These are phyloP conservation scores for Alternaria viburni DNA, from an alignment of 2,329 filamentous ascomycete genomes.

Conservation along the genomic window DNA sequence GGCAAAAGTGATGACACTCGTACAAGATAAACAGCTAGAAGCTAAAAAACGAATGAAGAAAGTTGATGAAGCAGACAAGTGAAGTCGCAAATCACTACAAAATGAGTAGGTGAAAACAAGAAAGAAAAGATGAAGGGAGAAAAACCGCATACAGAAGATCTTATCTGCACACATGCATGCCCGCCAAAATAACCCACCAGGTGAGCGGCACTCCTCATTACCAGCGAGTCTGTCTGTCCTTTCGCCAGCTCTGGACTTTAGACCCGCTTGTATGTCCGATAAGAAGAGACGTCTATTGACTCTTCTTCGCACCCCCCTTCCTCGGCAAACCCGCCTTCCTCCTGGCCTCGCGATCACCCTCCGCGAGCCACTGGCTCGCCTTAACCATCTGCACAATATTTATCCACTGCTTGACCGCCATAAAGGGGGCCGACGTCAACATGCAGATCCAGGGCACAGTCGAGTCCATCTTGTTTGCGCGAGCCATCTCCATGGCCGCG, in stretches of 20 bases:
- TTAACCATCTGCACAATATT: constrained; percentile 95
- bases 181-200: not conserved
- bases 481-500: constrained; percentile 87
- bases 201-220: not conserved
- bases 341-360: constrained; percentile 79
- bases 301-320: constrained; percentile 36
- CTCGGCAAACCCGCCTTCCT: constrained; percentile 50
- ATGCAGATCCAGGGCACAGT: constrained; percentile 78
- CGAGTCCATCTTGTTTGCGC: constrained; percentile 78
- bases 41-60: not conserved
- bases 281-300: constrained; percentile 15
- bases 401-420: constrained; percentile 90
- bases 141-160: not conserved
- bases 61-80: not conserved
- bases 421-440: constrained; percentile 80
- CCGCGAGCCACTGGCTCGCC: constrained; percentile 88
- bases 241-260: not conserved
- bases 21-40: not conserved
- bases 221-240: not conserved
- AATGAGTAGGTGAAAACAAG: not conserved
- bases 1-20: not conserved
- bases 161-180: not conserved
- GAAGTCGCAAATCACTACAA: constrained; percentile 1
- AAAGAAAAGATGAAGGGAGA: not conserved
- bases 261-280: not conserved